Percentiles rank a stretch among this genome's conserved stretches.
Conservation (phyloP, 495 filamentous ascomycete genomes). For the Podospora comata region DNA sequence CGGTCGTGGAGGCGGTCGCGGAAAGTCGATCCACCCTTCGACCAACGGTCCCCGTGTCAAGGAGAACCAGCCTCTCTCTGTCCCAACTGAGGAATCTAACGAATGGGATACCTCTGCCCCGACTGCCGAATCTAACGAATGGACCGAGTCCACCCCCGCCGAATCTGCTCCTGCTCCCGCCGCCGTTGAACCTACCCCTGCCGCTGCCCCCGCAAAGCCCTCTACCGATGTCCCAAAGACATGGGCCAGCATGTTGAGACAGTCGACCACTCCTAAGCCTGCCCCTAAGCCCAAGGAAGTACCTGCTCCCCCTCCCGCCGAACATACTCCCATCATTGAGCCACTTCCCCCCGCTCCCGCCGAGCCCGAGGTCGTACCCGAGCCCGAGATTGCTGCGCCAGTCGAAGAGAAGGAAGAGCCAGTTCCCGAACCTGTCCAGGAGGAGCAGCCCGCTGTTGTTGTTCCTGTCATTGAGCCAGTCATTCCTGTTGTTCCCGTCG, state of each 20-base stretch:
- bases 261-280: slow-evolving; percentile 43
- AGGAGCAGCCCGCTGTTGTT: slow-evolving; percentile 12
- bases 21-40: slow-evolving; percentile 49
- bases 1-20: slow-evolving; percentile 63
- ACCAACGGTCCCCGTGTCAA: slow-evolving; percentile 49
- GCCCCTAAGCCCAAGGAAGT: slow-evolving; percentile 46
- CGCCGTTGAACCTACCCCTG: slow-evolving; percentile 24
- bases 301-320: slow-evolving; percentile 38
- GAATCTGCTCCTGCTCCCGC: slow-evolving; percentile 24
- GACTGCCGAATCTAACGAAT: slow-evolving; percentile 26
- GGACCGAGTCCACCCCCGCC: slow-evolving; percentile 9
- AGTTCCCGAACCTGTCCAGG: slow-evolving; percentile 17
- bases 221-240: slow-evolving; percentile 45
- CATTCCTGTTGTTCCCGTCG: slow-evolving; percentile 27
- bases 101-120: slow-evolving; percentile 40
- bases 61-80: slow-evolving; percentile 47
- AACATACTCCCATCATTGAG: slow-evolving; percentile 36
- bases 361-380: slow-evolving; percentile 33
- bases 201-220: slow-evolving; percentile 31
- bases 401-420: slow-evolving; percentile 25
- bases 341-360: slow-evolving; percentile 29
- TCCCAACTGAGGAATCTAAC: slow-evolving; percentile 48
- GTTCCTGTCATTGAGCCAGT: slow-evolving; percentile 15
- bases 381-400: slow-evolving; percentile 25
- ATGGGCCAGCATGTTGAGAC: slow-evolving; percentile 57